phyloP scores from a whole-genome alignment of 768 basidiomycete species.

The Amanita phalloides region DNA sequence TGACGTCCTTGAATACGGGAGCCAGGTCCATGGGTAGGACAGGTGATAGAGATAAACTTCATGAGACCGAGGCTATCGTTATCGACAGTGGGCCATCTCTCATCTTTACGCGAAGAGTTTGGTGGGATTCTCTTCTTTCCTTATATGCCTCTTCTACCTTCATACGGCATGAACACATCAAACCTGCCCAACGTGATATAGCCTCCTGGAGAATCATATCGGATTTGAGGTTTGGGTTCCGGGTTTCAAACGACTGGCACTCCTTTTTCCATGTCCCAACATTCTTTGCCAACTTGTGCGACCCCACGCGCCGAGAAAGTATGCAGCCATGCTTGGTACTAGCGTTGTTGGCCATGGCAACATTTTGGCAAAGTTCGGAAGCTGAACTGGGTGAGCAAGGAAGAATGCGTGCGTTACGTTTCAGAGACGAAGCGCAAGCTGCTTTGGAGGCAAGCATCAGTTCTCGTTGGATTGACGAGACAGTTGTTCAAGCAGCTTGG shows the following conservation, averaged over 20 bases:
- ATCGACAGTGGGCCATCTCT: slow-evolving; percentile 52
- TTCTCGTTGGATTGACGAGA: slow-evolving; percentile 64
- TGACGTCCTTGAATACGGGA: slow-evolving; percentile 8
- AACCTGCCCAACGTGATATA: slow-evolving; percentile 32
- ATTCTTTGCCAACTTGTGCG: slow-evolving; percentile 50
- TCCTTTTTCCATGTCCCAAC: slow-evolving; percentile 63
- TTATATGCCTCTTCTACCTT: slow-evolving; percentile 35
- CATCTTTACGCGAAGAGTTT: slow-evolving; percentile 58
- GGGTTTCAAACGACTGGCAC: slow-evolving; percentile 58
- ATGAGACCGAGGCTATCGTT: slow-evolving; percentile 11
- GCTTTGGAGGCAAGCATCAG: slow-evolving; percentile 63
- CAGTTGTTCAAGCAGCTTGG: slow-evolving; percentile 68
- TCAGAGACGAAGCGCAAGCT: slow-evolving; percentile 59
- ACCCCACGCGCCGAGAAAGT: slow-evolving; percentile 38
- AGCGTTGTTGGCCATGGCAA: slow-evolving; percentile 53
- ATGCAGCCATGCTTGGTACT: slow-evolving; percentile 64
- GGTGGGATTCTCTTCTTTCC: slow-evolving; percentile 66
- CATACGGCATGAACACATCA: slow-evolving; percentile 21
- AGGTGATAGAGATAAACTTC: slow-evolving; percentile 18
- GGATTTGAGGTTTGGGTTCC: slow-evolving; percentile 58
- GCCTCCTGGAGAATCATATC: slow-evolving; percentile 33
- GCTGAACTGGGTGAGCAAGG: slow-evolving; percentile 38
- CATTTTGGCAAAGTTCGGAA: slow-evolving; percentile 62
- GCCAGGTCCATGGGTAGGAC: slow-evolving; percentile 18
- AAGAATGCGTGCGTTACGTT: slow-evolving; percentile 43